These are phyloP conservation scores for Aspergillus kassunensis DNA, from an alignment of 495 filamentous ascomycete genomes.

Conservation along the genomic window DNA sequence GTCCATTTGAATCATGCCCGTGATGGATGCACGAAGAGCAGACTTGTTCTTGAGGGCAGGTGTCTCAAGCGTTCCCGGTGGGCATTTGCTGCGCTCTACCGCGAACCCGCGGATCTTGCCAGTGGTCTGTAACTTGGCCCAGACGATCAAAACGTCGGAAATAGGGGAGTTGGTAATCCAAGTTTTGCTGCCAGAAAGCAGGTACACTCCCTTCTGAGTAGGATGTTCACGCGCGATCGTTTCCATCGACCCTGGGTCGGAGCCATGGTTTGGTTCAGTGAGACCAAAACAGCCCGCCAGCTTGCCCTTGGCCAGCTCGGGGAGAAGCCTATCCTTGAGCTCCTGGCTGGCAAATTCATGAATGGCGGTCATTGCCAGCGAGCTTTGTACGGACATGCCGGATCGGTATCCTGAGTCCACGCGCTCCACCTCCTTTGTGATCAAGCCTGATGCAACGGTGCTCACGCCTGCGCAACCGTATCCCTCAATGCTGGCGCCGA, in stretches of 20 bases:
- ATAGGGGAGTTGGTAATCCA: conserved; percentile 99
- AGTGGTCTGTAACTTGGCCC: conserved; percentile 86
- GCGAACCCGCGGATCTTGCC: conserved; percentile 96
- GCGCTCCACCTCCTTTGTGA: conserved; percentile 92
- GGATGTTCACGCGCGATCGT: conserved; percentile 82
- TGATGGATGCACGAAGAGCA: conserved; percentile 87
- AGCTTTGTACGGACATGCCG: conserved; percentile 94
- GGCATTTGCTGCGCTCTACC: conserved; percentile 75
- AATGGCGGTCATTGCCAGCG: conserved; percentile 95
- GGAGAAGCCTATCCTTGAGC: conserved; percentile 84
- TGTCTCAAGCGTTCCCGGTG: conserved; percentile 84
- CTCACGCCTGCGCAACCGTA: conserved; percentile 94
- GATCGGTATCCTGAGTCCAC: conserved; percentile 95
- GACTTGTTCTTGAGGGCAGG: conserved; percentile 94
- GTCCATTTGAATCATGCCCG: conserved; percentile 96
- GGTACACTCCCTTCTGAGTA: conserved; percentile 77
- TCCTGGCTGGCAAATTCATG: conserved; percentile 87
- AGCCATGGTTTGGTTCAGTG: conserved; percentile 97
- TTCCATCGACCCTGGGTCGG: conserved; percentile 95
- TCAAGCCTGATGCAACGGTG: conserved; percentile 85
- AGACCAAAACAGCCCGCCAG: conserved; percentile 88
- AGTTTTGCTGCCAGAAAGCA: conserved; percentile 84
- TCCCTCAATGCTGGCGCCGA: conserved; percentile 87
- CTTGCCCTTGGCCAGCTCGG: conserved; percentile 80
- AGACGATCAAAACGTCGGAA: conserved; percentile 83